Evolutionary conservation across 148 eudicot genomes (phyloP), one percentile per base, ranked within the genome.

Genomic region (Limonium bicolor): DNA sequence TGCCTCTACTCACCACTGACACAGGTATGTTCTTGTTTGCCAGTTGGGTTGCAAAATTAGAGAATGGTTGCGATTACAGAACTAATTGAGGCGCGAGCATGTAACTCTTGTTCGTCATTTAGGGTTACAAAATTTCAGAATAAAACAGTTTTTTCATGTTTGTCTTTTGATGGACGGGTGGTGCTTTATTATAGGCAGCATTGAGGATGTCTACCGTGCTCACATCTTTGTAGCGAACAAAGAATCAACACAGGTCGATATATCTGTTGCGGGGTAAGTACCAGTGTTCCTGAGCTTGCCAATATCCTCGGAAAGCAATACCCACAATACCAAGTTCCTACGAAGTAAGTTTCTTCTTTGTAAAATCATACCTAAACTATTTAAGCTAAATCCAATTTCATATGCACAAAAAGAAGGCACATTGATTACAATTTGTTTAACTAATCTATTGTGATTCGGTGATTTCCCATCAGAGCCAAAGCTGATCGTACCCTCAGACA

Each of bases 141-240:
- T n/a, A n/a, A n/a, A n/a, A n/a, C n/a, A n/a, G n/a, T n/a, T n/a
- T n/a, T n/a, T n/a, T n/a, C n/a, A n/a, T n/a, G n/a, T n/a, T n/a
- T n/a, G n/a, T n/a, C n/a, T n/a, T n/a, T n/a, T n/a, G n/a, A n/a
- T n/a, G n/a, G n/a, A n/a, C n/a, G n/a, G n/a, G n/a, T n/a, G n/a
- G n/a, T n/a, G n/a, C n/a, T n/a, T n/a, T n/a, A n/a, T n/a, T n/a
- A n/a, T n/a, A n/a, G n/a, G n/a, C n/a, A n/a, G n/a, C n/a, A n/a
- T n/a, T n/a, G 86, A 78, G 30, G 86, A 78, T 68, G 86, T 78
- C 4, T 70, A 77, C 50, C 61, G 72, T 0, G 86, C 86, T 11
- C 86, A 78, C 58, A 38, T 78, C 5, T 68, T 62, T 13, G 41
- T 78, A 11, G 81, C 77, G 0, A 80, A 78, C 66, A 78, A 74